Percentiles rank a stretch among this genome's conserved stretches.
phyloP scores from a whole-genome alignment of 2,329 filamentous ascomycete species.

The Apiospora saccharicola region DNA sequence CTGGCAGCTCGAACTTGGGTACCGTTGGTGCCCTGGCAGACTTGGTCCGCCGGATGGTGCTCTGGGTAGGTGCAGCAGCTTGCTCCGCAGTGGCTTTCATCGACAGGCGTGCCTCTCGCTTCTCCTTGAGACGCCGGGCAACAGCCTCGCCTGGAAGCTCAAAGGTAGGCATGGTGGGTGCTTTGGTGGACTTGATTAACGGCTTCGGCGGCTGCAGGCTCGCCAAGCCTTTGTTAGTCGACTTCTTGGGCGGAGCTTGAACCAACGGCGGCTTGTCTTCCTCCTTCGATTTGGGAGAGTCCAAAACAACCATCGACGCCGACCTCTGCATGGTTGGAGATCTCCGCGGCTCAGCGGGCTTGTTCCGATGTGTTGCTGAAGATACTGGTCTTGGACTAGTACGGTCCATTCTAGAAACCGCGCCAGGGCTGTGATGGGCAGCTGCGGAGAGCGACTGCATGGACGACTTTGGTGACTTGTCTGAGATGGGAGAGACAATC shows the following conservation, averaged over 20 bases:
- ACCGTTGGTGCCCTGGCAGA: slow-evolving; percentile 60
- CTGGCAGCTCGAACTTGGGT: slow-evolving; percentile 68
- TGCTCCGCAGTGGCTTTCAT: slow-evolving; percentile 41
- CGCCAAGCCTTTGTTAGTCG: slow-evolving; percentile 44
- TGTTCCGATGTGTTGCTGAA: background rate
- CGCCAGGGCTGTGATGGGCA: slow-evolving; percentile 37
- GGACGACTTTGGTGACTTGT: slow-evolving; percentile 23
- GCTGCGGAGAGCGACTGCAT: slow-evolving; percentile 29
- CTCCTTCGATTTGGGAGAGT: slow-evolving; percentile 35
- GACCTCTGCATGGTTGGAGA: slow-evolving; percentile 51
- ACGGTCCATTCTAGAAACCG: slow-evolving; percentile 24
- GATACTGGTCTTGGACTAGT: slow-evolving; percentile 23
- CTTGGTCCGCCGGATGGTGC: slow-evolving; percentile 51
- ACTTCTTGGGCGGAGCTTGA: slow-evolving; percentile 39
- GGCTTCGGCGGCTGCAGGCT: slow-evolving; percentile 56
- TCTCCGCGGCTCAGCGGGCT: slow-evolving; percentile 41
- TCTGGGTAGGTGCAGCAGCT: slow-evolving; percentile 35
- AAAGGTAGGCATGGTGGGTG: slow-evolving; percentile 62
- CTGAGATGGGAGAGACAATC: slow-evolving; percentile 29
- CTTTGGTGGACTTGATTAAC: slow-evolving; percentile 60
- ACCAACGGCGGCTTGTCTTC: slow-evolving; percentile 35
- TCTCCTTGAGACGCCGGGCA: slow-evolving; percentile 63
- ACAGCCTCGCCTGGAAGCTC: slow-evolving; percentile 70
- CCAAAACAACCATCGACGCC: slow-evolving; percentile 48
- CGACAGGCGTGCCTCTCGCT: slow-evolving; percentile 54